Percentiles rank a stretch among this genome's conserved stretches.
These are phyloP conservation scores for Podaxis carcinomalis DNA, from an alignment of 768 basidiomycete genomes.

Conservation along the genomic window DNA sequence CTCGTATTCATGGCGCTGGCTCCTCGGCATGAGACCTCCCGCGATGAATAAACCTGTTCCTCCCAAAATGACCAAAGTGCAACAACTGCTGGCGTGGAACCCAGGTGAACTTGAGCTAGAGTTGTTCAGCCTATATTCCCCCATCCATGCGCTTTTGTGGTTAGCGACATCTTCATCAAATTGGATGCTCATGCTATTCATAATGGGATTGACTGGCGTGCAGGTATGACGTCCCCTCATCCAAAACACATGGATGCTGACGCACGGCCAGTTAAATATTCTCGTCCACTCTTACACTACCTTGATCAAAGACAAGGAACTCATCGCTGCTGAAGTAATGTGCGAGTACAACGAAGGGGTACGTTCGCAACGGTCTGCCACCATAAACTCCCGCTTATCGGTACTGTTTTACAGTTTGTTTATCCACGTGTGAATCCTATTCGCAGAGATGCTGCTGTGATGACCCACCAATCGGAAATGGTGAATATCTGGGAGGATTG, in stretches of 20 bases:
- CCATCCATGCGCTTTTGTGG: conserved; percentile 73
- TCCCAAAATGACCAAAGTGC: conserved; percentile 48
- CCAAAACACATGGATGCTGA: not conserved
- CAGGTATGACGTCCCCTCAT: conserved; percentile 44
- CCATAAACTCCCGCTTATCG: not conserved
- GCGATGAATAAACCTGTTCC: conserved; percentile 26
- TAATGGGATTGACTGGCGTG: conserved; percentile 63
- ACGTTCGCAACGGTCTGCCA: conserved; percentile 18
- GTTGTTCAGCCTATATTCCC: conserved; percentile 75
- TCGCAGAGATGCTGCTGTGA: conserved; percentile 72
- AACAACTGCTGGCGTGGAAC: conserved; percentile 75
- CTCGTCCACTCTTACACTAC: conserved; percentile 54
- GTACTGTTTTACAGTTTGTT: conserved; percentile 54
- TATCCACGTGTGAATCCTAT: conserved; percentile 77
- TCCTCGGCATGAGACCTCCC: conserved; percentile 56
- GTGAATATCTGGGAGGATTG: conserved; percentile 53
- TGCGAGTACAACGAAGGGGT: conserved; percentile 82
- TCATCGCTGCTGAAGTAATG: conserved; percentile 77
- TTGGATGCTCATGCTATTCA: conserved; percentile 67
- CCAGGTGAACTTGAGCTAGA: conserved; percentile 68
- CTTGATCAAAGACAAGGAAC: conserved; percentile 68
- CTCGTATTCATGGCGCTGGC: conserved; percentile 58
- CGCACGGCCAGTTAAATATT: conserved; percentile 37
- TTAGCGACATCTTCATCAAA: conserved; percentile 63
- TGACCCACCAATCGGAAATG: conserved; percentile 83